phyloP scores from a whole-genome alignment of 1,284 basidiomycete species.

The Marasmius fiardii region DNA sequence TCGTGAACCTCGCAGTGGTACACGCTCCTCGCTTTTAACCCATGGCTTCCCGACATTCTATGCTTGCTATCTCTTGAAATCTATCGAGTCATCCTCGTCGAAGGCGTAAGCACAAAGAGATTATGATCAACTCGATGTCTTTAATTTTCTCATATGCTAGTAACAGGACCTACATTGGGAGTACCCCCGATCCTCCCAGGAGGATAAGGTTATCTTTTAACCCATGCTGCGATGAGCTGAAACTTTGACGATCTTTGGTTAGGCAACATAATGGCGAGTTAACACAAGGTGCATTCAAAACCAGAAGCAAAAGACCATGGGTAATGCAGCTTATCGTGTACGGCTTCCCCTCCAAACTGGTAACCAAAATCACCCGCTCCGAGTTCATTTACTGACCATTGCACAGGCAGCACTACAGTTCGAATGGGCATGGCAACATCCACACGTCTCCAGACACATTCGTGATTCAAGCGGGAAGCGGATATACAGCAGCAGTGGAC shows the following conservation, averaged over 20 bases:
- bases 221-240: not conserved
- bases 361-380: conserved; percentile 17
- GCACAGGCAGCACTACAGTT: conserved; percentile 74
- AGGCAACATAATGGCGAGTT: conserved; percentile 87
- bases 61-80: conserved; percentile 85
- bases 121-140: not conserved
- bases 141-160: conserved; percentile 1
- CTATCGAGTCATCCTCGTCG: conserved; percentile 50
- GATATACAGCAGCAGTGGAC: conserved; percentile 32
- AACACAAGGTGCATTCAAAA: conserved; percentile 74
- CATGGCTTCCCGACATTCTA: conserved; percentile 80
- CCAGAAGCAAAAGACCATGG: conserved; percentile 74
- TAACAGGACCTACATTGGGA: conserved; percentile 73
- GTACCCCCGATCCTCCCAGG: conserved; percentile 77
- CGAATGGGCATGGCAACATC: conserved; percentile 93
- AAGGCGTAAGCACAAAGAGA: conserved; percentile 46
- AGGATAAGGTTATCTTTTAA: conserved; percentile 48
- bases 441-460: conserved; percentile 55
- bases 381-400: not conserved
- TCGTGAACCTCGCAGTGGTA: conserved; percentile 9
- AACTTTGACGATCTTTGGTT: conserved; percentile 1
- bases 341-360: conserved; percentile 83
- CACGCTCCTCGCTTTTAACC: conserved; percentile 39
- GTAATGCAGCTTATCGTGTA: conserved; percentile 88
- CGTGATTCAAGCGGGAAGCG: conserved; percentile 37